Evolutionary conservation across 192 early-diverging fungal species (phyloP).

Genomic region (Piromyces finnis): DNA sequence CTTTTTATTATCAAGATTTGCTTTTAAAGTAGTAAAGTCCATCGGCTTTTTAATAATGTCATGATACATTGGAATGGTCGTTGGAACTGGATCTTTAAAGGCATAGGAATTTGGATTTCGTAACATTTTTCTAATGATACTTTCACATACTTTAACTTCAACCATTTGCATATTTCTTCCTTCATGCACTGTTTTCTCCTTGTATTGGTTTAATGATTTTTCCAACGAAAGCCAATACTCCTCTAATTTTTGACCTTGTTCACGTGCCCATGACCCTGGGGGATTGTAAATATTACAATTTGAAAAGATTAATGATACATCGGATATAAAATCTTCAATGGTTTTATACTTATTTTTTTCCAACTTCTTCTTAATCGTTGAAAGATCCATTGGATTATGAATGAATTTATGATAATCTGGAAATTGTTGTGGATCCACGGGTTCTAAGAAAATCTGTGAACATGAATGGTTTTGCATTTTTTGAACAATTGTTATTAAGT

Average conservation of each 20-base stretch:
- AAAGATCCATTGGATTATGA: not conserved
- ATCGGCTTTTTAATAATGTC: slow-evolving; percentile 56
- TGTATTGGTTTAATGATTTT: not conserved
- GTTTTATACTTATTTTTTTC: slow-evolving; percentile 2
- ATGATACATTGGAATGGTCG: slow-evolving; percentile 50
- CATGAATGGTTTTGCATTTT: slow-evolving; percentile 9
- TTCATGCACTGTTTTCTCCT: not conserved
- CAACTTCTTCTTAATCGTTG: slow-evolving; percentile 2
- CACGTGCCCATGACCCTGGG: not conserved
- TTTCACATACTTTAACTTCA: slow-evolving; percentile 6
- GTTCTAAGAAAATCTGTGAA: slow-evolving; percentile 19
- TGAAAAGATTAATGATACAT: not conserved
- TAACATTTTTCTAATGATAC: slow-evolving; percentile 10
- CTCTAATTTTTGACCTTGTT: not conserved
- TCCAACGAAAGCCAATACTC: not conserved
- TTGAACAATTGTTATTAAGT: not conserved
- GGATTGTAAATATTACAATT: slow-evolving; percentile 2
- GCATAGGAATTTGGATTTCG: slow-evolving; percentile 12
- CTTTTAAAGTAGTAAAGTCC: slow-evolving; percentile 47
- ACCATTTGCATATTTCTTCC: not conserved
- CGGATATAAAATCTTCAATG: not conserved
- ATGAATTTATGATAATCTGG: slow-evolving; percentile 2
- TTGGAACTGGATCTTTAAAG: slow-evolving; percentile 52
- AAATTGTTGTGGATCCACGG: slow-evolving; percentile 13
- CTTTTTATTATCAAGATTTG: slow-evolving; percentile 39